Base-by-base conservation (phyloP, 805 yeast species). In the Lipomyces anomalus region DNA sequence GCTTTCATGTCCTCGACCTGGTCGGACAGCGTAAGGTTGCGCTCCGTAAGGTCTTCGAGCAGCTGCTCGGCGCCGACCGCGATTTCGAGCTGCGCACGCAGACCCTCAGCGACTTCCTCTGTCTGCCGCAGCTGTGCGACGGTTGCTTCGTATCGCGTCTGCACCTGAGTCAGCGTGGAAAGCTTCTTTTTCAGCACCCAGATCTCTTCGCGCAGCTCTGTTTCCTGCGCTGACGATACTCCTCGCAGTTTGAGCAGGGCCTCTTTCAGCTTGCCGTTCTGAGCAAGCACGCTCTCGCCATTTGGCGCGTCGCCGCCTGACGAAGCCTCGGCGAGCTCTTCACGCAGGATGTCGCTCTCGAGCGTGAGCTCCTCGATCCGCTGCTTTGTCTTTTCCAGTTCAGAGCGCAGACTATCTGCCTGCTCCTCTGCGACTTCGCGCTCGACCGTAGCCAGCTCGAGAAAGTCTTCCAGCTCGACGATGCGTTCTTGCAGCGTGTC, bases 201-300 rank as follows among this genome's bases (percentile, higher is more conserved):
- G 16, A 61, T 44, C 20, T 55, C 55, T 22, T 30, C 48, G 16
- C 45, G 49, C 22, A 47, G 48, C 9, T 50, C 39, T 1, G 46
- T 33, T 29, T 61, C 66, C 22, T 57, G 54, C 1, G 48, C 38
- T 2, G 49, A 38, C 4, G 47, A 38, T 7, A 58, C 38, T 20
- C 60, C 64, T 35, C 68, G 60, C 4, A 75, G 57, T 24, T 61
- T 60, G 1, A 66, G 44, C 9, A 78, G 55, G 0, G 80, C 74
- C 6, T 61, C 48, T 47, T 75, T 78, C 22, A 78, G 60, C 43
- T 63, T 61, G 40, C 61, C 64, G 46, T 71, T 74, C 22, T 69
- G 58, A 44, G 52, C 61, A 2, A 52, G 52, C 11, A 61, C 41
- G 24, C 20, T 17, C 7, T 22, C 17, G 13, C 24, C 34, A 26